Conservation (phyloP, 1,284 basidiomycete species). For the Thecaphora thlaspeos region DNA sequence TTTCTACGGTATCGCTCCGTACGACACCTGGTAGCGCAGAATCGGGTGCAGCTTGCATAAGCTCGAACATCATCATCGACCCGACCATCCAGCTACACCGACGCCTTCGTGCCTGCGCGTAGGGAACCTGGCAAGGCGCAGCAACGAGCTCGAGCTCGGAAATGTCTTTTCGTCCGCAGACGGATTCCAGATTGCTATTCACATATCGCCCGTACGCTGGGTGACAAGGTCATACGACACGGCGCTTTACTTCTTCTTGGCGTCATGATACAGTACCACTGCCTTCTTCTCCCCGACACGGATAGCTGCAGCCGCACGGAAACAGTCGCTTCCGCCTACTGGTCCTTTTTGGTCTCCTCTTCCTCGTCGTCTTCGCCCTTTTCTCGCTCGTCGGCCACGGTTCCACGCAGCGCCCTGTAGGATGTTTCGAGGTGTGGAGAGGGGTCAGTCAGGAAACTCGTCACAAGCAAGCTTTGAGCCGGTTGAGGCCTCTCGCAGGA, state of each 20-base stretch:
- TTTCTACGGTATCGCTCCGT: slow-evolving; percentile 47
- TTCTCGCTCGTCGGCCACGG: slow-evolving; percentile 43
- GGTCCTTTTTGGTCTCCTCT: slow-evolving; percentile 30
- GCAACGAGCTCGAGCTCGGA: too few species aligned
- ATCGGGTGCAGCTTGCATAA: neutral
- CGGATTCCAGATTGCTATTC: too few species aligned
- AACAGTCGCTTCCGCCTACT: slow-evolving; percentile 1
- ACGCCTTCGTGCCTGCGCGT: neutral
- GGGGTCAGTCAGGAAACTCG: neutral
- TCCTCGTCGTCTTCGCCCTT: slow-evolving; percentile 53
- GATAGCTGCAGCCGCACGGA: too few species aligned
- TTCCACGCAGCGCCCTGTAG: slow-evolving; percentile 35
- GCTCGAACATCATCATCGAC: neutral
- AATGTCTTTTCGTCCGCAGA: too few species aligned
- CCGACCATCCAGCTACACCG: neutral
- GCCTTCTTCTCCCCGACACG: too few species aligned
- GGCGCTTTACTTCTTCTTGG: neutral
- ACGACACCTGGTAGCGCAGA: slow-evolving; percentile 25
- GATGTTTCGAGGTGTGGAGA: neutral
- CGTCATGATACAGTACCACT: neutral
- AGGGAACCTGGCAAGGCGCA: too few species aligned
- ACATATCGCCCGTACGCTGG: too few species aligned
- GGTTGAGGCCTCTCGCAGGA: too few species aligned
- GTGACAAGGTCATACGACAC: too few species aligned
- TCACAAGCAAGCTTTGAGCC: too few species aligned